phyloP scores from a whole-genome alignment of 352 stramenopile species.

The Phytophthora fragariae region DNA sequence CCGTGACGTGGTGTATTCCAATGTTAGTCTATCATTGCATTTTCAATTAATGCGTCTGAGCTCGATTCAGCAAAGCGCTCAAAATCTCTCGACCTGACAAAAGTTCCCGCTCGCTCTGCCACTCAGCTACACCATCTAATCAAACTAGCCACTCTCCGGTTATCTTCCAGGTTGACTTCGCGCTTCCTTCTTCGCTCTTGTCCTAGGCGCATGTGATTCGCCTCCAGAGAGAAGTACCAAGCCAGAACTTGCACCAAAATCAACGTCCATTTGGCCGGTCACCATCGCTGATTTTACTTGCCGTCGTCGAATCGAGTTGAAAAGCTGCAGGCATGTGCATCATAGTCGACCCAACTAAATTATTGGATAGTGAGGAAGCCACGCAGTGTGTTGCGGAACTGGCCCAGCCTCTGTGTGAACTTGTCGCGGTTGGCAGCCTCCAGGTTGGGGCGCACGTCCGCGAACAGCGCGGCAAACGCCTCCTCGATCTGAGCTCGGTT shows the following conservation, averaged over 20 bases:
- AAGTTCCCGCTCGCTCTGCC: conserved; percentile 11
- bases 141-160: conserved; percentile 20
- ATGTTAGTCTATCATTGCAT: conserved; percentile 48
- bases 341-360: conserved; percentile 27
- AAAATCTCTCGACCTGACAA: conserved; percentile 36
- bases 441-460: conserved; percentile 95
- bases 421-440: conserved; percentile 98
- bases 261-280: conserved; percentile 7
- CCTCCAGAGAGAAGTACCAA: neutral
- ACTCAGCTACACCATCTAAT: conserved; percentile 28
- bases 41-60: conserved; percentile 32
- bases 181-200: neutral
- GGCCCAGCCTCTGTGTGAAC: conserved; percentile 97
- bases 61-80: conserved; percentile 22
- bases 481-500: conserved; percentile 96
- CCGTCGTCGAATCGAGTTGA: neutral
- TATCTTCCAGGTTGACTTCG: conserved; percentile 8
- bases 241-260: neutral
- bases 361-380: conserved; percentile 94
- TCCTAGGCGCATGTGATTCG: neutral
- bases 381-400: conserved; percentile 96
- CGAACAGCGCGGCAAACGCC: conserved; percentile 96
- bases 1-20: conserved; percentile 35
- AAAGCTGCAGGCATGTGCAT: neutral
- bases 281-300: conserved; percentile 9